These are phyloP conservation scores for Fusarium annulatum DNA, from an alignment of 2,329 filamentous ascomycete genomes.

Conservation along the genomic window DNA sequence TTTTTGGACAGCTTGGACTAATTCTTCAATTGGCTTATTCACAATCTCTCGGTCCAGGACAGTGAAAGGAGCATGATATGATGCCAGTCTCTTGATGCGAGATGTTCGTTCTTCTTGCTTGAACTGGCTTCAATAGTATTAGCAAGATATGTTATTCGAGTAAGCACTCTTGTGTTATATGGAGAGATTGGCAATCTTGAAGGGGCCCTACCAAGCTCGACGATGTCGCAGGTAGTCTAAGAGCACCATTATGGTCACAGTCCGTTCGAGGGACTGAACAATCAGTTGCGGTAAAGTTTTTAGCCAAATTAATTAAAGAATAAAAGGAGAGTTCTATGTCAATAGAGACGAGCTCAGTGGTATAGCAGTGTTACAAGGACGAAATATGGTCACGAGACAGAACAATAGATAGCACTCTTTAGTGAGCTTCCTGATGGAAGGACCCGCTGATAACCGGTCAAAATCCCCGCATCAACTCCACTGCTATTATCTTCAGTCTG, in stretches of 20 bases:
- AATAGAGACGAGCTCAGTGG: background rate
- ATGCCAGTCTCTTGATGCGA: constrained; percentile 73
- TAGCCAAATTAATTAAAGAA: background rate
- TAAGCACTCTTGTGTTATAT: background rate
- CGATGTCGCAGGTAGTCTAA: constrained; percentile 75
- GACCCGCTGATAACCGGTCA: constrained; percentile 35
- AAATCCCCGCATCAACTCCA: constrained; percentile 29
- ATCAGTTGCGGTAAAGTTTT: background rate
- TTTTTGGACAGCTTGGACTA: constrained; percentile 83
- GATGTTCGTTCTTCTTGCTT: constrained; percentile 82
- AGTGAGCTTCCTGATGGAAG: constrained; percentile 7
- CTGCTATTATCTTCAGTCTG: constrained; percentile 9
- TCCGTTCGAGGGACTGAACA: background rate
- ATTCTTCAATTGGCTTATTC: constrained; percentile 77
- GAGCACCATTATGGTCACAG: constrained; percentile 51
- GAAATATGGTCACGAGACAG: constrained; percentile 4
- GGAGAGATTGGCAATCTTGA: background rate
- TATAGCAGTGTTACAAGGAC: background rate
- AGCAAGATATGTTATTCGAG: constrained; percentile 29
- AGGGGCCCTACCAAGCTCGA: constrained; percentile 69
- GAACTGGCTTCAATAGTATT: constrained; percentile 66
- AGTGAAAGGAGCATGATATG: constrained; percentile 75
- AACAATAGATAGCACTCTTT: constrained; percentile 2
- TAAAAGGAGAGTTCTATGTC: background rate
- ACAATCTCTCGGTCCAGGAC: constrained; percentile 74